Base-by-base conservation (phyloP, 768 basidiomycete genomes). In the Leccinellum albellum region DNA sequence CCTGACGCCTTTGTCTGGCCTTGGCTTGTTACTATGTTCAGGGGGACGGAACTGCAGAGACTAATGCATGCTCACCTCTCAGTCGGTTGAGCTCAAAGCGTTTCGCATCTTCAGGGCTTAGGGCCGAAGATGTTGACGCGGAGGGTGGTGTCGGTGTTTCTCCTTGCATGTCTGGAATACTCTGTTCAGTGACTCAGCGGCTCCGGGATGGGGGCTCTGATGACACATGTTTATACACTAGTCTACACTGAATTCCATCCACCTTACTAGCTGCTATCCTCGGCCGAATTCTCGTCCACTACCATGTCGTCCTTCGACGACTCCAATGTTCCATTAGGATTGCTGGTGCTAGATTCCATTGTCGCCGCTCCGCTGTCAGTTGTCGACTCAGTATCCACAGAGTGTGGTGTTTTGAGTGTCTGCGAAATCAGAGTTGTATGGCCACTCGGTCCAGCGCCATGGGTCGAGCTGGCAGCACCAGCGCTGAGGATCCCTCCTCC, bases 31-130 rank as follows among this genome's bases (percentile, higher is more conserved):
- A 51, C 14, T 33, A 17, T 45, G 37, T 57, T 64, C 51, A 58
- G 52, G 50, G 50, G 29, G 21, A 15, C 9, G 20, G 24, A 35
- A 14, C 23, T 17, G 24, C 0, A 32, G 3, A 26, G 12, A 46
- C 32, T 12, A 48, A 14, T 32, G 32, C 26, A 32, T 32, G 28
- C 64, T 51, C 51, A 88, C 89, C 89, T 82, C 81, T 86, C 23
- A 93, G 74, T 53, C 91, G 82, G 64, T 93, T 91, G 44, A 92
- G 78, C 68, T 94, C 90, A 24, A 92, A 78, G 55, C 82, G 81
- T 66, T 82, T 86, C 47, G 82, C 74, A 67, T 88, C 83, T 60
- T 93, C 90, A 14, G 87, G 83, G 8, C 85, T 84, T 31, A 85
- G 53, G 58, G 74, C n/a, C 54, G 59, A 57, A 13, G 59, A 12